Evolutionary conservation across 306 rosid genomes (phyloP).

Genomic region (barrel medic (Medicago truncatula)): MtrunA17r5.0-ANR NC_053045.1:39520501-39521000

Average conservation of each 20-base stretch:
- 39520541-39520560: conserved; percentile 53
- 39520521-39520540: conserved; percentile 58
- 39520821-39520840: conserved; percentile 67
- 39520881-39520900: conserved; percentile 53
- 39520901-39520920: conserved; percentile 64
- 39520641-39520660: conserved; percentile 40
- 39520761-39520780: conserved; percentile 45
- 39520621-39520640: conserved; percentile 31
- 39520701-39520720: conserved; percentile 5
- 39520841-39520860: conserved; percentile 73
- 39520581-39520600: conserved; percentile 44
- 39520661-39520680: conserved; percentile 29
- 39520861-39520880: conserved; percentile 67
- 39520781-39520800: conserved; percentile 32
- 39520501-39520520: conserved; percentile 47
- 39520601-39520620: conserved; percentile 39
- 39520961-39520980: conserved; percentile 55
- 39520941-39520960: conserved; percentile 73
- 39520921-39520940: conserved; percentile 86
- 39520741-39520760: conserved; percentile 35
- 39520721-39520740: conserved; percentile 45
- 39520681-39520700: conserved; percentile 21
- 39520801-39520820: conserved; percentile 42
- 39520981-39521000: conserved; percentile 1
- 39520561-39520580: conserved; percentile 48